Evolutionary conservation across 106 monocot genomes (phyloP).

Genomic region (Apostasia ramifera): DNA sequence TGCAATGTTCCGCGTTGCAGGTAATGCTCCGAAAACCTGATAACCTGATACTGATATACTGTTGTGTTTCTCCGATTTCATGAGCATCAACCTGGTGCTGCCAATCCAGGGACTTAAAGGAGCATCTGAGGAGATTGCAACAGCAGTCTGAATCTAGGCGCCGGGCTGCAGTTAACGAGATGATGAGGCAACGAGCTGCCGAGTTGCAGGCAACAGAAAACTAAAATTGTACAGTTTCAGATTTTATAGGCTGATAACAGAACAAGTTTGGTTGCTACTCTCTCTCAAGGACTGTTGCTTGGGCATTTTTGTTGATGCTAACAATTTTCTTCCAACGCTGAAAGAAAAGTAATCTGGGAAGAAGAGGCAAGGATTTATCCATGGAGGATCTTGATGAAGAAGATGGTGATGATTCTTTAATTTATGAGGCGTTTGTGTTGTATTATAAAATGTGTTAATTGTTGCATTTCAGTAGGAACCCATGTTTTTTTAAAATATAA

Average conservation of each 20-base stretch:
- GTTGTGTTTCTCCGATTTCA: background rate
- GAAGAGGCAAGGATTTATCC: too few species aligned
- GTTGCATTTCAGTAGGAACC: too few species aligned
- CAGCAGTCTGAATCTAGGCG: conserved; percentile 93
- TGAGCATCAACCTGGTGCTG: background rate
- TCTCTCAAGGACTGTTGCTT: too few species aligned
- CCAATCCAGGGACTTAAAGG: conserved; percentile 73
- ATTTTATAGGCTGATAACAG: conserved; percentile 5
- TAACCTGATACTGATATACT: background rate
- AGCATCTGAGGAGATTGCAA: conserved; percentile 78
- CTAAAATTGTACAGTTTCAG: conserved; percentile 9
- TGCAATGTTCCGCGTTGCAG: conserved; percentile 77
- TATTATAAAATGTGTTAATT: too few species aligned
- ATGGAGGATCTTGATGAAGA: too few species aligned
- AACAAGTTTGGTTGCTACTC: background rate
- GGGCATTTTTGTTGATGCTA: too few species aligned
- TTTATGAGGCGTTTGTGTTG: too few species aligned
- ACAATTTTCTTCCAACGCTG: too few species aligned
- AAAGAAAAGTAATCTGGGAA: too few species aligned
- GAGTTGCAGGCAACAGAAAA: conserved; percentile 63
- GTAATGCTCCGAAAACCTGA: conserved; percentile 11
- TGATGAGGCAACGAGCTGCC: conserved; percentile 91
- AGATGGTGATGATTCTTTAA: too few species aligned
- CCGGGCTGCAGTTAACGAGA: conserved; percentile 92
- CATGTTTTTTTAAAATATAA: too few species aligned